Percentiles rank a stretch among this genome's conserved stretches.
phyloP scores from a whole-genome alignment of 495 filamentous ascomycete species.

The Hypomontagnella monticulosa region DNA sequence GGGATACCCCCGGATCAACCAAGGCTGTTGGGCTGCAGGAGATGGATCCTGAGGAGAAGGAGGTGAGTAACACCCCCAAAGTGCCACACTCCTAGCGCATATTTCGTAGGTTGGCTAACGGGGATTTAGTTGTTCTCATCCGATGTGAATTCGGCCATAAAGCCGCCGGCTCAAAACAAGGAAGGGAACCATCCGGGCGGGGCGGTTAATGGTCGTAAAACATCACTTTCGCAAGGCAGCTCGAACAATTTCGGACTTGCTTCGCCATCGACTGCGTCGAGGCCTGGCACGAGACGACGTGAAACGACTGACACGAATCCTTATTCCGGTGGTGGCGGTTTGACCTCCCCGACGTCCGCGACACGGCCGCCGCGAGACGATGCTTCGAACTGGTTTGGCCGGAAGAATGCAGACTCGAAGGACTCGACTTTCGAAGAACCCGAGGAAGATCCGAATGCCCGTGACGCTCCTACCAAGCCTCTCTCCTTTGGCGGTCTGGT shows the following conservation, averaged over 20 bases:
- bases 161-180: slow-evolving; percentile 82
- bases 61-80: slow-evolving; percentile 63
- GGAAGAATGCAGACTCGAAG: slow-evolving; percentile 73
- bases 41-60: slow-evolving; percentile 84
- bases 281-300: slow-evolving; percentile 79
- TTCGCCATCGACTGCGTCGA: slow-evolving; percentile 70
- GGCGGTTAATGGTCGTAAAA: slow-evolving; percentile 72
- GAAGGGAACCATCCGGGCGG: slow-evolving; percentile 67
- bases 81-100: not conserved
- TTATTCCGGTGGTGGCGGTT: slow-evolving; percentile 59
- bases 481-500: slow-evolving; percentile 68
- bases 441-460: slow-evolving; percentile 47
- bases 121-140: slow-evolving; percentile 68
- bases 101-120: slow-evolving; percentile 6
- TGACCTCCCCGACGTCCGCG: slow-evolving; percentile 60
- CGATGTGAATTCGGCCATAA: slow-evolving; percentile 92
- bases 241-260: slow-evolving; percentile 57
- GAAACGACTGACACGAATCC: slow-evolving; percentile 86
- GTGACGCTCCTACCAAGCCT: slow-evolving; percentile 31
- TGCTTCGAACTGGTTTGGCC: slow-evolving; percentile 67
- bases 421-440: slow-evolving; percentile 61
- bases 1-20: slow-evolving; percentile 80
- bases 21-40: slow-evolving; percentile 78
- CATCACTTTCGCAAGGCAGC: slow-evolving; percentile 72
- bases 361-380: slow-evolving; percentile 62